A percentile compares a stretch with the other conserved stretches of the same genome.
Conservation (phyloP, 148 eudicot genomes). For the Rhododendron henanense region DNA sequence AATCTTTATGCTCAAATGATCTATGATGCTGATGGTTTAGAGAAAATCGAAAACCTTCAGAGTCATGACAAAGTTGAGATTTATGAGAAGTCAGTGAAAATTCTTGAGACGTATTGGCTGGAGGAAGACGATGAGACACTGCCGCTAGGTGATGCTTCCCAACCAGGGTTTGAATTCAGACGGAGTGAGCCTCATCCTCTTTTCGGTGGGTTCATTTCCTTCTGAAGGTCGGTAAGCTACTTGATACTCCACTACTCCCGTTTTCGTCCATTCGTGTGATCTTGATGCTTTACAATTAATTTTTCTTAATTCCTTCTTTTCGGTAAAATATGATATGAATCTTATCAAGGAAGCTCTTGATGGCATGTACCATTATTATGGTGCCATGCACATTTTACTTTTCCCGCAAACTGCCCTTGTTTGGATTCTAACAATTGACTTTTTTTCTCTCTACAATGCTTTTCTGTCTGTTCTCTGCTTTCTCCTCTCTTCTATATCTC, state of each 20-base stretch:
- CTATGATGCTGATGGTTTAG: conserved; percentile 47
- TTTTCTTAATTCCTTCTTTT: not conserved
- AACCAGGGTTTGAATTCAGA: conserved; percentile 26
- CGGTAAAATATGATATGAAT: not conserved
- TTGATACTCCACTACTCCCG: not conserved
- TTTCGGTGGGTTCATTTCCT: conserved; percentile 36
- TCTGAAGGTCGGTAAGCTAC: conserved; percentile 15
- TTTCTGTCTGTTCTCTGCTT: not conserved
- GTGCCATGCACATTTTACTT: not conserved
- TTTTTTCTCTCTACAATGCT: not conserved
- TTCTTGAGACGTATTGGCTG: conserved; percentile 46
- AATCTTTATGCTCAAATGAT: conserved; percentile 40
- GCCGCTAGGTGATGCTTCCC: conserved; percentile 27
- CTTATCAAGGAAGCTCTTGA: not conserved
- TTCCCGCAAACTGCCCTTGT: not conserved
- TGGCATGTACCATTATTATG: not conserved
- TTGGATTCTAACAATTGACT: not conserved
- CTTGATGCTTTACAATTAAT: not conserved
- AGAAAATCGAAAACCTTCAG: conserved; percentile 50
- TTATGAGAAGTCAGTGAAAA: conserved; percentile 49
- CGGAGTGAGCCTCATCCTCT: conserved; percentile 27
- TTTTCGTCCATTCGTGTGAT: not conserved
- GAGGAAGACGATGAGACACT: conserved; percentile 42
- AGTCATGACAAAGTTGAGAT: conserved; percentile 51
- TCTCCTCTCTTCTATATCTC: not conserved